Evolutionary conservation across 257 asterid genomes (phyloP).

Genomic region (Voacanga thouarsii): DNA sequence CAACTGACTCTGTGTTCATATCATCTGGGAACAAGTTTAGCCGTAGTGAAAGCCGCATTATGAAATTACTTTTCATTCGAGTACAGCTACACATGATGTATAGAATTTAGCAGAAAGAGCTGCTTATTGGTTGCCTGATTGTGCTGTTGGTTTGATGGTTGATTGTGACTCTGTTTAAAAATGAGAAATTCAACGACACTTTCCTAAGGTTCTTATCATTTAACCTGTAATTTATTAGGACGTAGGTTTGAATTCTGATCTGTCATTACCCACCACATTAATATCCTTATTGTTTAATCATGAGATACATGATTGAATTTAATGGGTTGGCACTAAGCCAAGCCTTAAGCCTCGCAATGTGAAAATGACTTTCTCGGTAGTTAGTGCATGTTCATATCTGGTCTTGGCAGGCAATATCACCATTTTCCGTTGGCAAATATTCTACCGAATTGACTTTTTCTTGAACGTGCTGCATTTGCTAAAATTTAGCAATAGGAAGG

Average conservation of each 20-base stretch:
- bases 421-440: no score
- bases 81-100: background rate
- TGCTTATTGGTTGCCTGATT: background rate
- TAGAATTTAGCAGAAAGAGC: background rate
- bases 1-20: background rate
- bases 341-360: background rate
- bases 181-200: background rate
- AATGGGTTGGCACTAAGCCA: background rate
- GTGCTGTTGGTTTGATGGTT: background rate
- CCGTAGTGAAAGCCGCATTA: background rate
- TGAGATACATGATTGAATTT: background rate
- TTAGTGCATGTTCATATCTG: background rate
- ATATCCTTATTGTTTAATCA: background rate
- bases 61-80: background rate
- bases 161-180: background rate
- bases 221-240: background rate
- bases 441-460: no score
- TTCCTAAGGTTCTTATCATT: background rate
- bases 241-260: background rate
- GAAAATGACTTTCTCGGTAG: background rate
- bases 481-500: no score
- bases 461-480: no score
- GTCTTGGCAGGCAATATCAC: background rate
- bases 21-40: background rate
- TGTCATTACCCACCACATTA: background rate